phyloP scores from a whole-genome alignment of 768 basidiomycete genomes.

The Hypholoma fasciculare region DNA sequence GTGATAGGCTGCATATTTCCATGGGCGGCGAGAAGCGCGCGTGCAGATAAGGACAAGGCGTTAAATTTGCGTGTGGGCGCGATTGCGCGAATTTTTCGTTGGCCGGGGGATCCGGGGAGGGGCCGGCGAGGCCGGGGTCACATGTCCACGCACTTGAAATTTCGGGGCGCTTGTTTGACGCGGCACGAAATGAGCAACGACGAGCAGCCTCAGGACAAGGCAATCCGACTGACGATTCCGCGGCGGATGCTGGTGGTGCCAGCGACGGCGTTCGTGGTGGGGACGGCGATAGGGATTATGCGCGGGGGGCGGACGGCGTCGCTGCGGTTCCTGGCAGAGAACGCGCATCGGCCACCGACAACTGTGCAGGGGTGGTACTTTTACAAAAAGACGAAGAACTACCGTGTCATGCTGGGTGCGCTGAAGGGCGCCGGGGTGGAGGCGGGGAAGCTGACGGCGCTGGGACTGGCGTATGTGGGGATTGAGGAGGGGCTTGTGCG shows the following conservation, averaged over 20 bases:
- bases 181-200: neutral
- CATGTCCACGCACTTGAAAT: neutral
- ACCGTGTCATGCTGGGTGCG: conserved; percentile 73
- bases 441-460: conserved; percentile 44
- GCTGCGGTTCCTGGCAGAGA: conserved; percentile 87
- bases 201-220: neutral
- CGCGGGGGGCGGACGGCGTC: conserved; percentile 72
- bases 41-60: neutral
- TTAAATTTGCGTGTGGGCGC: conserved; percentile 3
- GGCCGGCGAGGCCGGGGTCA: neutral
- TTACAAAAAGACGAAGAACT: conserved; percentile 96
- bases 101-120: neutral
- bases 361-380: conserved; percentile 94
- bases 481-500: conserved; percentile 41
- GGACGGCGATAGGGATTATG: conserved; percentile 69
- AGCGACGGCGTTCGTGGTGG: conserved; percentile 56
- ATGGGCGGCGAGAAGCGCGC: no score
- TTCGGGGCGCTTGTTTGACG: neutral
- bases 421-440: conserved; percentile 66
- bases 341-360: conserved; percentile 82
- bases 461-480: conserved; percentile 43
- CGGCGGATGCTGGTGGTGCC: conserved; percentile 65
- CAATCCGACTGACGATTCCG: conserved; percentile 44
- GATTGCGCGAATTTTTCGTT: neutral
- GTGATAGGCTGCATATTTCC: no score